Evolutionary conservation across 169 alveolate species (phyloP), one percentile per base, ranked within the genome.

Genomic region (Cryptosporidium xiaoi): DNA sequence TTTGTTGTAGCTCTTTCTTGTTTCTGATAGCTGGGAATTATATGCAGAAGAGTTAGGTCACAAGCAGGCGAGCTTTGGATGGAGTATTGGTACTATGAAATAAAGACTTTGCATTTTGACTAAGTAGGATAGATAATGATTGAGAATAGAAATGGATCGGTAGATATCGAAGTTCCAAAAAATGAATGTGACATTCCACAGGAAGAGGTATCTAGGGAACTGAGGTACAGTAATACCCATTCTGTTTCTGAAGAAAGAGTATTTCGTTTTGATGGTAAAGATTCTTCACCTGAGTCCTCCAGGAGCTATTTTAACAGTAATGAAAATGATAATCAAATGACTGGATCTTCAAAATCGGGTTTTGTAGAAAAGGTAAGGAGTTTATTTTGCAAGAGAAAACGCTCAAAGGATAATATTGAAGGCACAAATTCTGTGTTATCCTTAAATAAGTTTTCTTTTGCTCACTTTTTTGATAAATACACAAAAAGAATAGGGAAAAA

Each of bases 401-500:
- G 3, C 2, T 15, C 27, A 66, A 51, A 50, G 82, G 6, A 16
- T 0, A 8, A 10, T 6, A 48, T 20, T 1, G 50, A 13, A 15
- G 68, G 40, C 46, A 69, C 51, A 20, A 13, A 16, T 40, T 36
- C 64, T 13, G 56, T 60, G 2, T 24, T 62, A 27, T 60, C 87
- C 12, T 31, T 77, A 16, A 77, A 77, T 40, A 34, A 53, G 6
- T 60, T 77, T 24, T 66, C 65, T 62, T 65, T 46, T 13, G 20
- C 69, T 33, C 77, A 62, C 50, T 24, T 77, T 36, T 77, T 77
- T 40, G 87, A 77, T 46, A 60, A 62, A 31, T 77, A 77, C 33
- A 77, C 87, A n/a, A 77, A 62, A 44, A 77, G 51, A 62, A 44
- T 77, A 16, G 87, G 87, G n/a, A 77, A 77, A 33, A 65, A 56